Base-by-base conservation (phyloP, 345 rosid genomes). In the Mercurialis annua region DNA sequence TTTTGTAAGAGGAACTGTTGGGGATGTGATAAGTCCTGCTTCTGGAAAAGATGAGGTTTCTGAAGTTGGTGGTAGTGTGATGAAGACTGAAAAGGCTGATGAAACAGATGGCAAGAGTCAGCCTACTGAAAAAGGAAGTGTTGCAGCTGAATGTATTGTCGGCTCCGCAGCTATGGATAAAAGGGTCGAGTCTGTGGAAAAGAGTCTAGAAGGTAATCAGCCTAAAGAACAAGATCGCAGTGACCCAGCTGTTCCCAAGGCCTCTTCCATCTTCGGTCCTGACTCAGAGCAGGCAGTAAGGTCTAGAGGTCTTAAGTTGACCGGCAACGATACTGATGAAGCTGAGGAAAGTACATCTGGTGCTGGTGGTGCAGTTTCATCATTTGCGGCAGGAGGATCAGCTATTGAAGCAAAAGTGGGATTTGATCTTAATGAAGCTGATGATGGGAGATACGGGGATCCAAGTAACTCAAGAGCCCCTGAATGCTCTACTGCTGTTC, bases 401-500 rank as follows among this genome's bases (percentile, higher is more conserved):
- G 84, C 76, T 52, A 65, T 62, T 69, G 92, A 84, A 59, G 81
- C 73, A 46, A 90, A 85, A 82, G 79, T 90, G 23, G 86, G 76
- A 67, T 93, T 93, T 80, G 98, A 93, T 65, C 68, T 93, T 66
- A 93, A 93, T 74, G 94, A 93, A 84, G 96, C 77, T 0, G 97
- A 90, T 31, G 97, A 90, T 61, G 78, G 81, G 34, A 81, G 70
- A 69, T 67, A 54, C 21, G 82, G 67, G 44, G 86, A 85, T 61
- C 51, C 79, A 6, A 70, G 57, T 76, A 81, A 78, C 78, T 77
- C 70, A 31, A 63, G 75, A 48, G 69, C 74, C 24, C 68, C 80
- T 1, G 71, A 71, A 57, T 66, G 76, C 54, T 72, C 90, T 48
- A 59, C 82, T 69, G 64, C 75, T 49, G 48, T 75, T 65, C 87